phyloP scores from a whole-genome alignment of 2,329 filamentous ascomycete genomes.

The Ceratocystis lukuohia region DNA sequence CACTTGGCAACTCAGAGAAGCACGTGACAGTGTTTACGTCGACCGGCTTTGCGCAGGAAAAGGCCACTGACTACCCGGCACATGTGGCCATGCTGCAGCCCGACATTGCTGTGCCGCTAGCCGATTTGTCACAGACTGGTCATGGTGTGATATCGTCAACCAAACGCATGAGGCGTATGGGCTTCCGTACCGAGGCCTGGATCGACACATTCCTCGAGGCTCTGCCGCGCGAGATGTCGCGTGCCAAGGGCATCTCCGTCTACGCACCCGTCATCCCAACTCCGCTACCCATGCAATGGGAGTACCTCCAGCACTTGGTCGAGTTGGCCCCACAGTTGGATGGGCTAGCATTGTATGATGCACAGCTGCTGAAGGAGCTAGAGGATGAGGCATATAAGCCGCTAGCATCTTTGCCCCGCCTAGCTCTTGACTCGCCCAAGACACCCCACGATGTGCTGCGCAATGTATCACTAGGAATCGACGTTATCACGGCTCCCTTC shows the following conservation, averaged over 20 bases:
- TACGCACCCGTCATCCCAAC: slow-evolving; percentile 63
- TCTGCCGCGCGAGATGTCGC: slow-evolving; percentile 23
- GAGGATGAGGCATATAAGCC: slow-evolving; percentile 30
- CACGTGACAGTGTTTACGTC: slow-evolving; percentile 71
- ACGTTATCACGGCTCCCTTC: slow-evolving; percentile 68
- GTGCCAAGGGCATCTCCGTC: slow-evolving; percentile 31
- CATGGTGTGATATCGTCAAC: slow-evolving; percentile 37
- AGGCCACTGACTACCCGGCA: slow-evolving; percentile 53
- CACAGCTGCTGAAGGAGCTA: slow-evolving; percentile 54
- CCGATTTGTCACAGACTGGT: slow-evolving; percentile 48
- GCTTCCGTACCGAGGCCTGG: slow-evolving; percentile 75
- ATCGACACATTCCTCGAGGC: slow-evolving; percentile 49
- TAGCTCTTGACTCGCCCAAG: slow-evolving; percentile 57
- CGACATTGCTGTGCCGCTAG: slow-evolving; percentile 67
- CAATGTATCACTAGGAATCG: slow-evolving; percentile 63
- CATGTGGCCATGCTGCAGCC: slow-evolving; percentile 54
- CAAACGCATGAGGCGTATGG: slow-evolving; percentile 72
- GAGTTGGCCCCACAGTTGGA: slow-evolving; percentile 47
- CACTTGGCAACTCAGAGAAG: slow-evolving; percentile 55
- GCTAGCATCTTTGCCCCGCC: slow-evolving; percentile 48
- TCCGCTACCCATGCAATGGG: slow-evolving; percentile 58
- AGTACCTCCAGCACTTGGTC: slow-evolving; percentile 62
- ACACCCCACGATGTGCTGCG: slow-evolving; percentile 66
- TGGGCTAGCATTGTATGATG: slow-evolving; percentile 67
- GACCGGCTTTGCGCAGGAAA: slow-evolving; percentile 65